Percentiles rank a stretch among this genome's conserved stretches.
These are phyloP conservation scores for Themeda triandra DNA, from an alignment of 176 grass and related monocot genomes.

Conservation along the genomic window DNA sequence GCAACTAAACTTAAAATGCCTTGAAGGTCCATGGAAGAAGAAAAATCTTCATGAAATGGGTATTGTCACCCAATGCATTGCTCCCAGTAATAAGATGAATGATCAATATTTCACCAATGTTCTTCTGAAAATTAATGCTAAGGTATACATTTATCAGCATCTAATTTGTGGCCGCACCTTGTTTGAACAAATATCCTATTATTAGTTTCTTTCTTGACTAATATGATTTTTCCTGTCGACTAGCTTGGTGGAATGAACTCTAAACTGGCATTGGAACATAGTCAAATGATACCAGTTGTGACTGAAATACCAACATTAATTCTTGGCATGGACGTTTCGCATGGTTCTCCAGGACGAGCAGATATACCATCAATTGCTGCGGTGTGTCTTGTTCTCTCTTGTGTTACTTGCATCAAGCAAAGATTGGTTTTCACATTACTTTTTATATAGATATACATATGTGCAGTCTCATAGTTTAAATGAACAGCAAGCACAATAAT, in stretches of 20 bases:
- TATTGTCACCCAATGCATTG: constrained; percentile 86
- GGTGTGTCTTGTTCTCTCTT: constrained; percentile 37
- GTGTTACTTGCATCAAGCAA: constrained; percentile 5
- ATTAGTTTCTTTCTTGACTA: constrained; percentile 23
- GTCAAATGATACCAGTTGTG: constrained; percentile 46
- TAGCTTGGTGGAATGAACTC: constrained; percentile 90
- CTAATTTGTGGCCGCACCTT: constrained; percentile 3
- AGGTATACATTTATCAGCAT: constrained; percentile 50
- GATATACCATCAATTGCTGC: constrained; percentile 86
- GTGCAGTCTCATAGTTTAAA: not conserved
- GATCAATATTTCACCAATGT: constrained; percentile 96
- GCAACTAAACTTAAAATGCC: constrained; percentile 10
- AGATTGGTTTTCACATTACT: constrained; percentile 3
- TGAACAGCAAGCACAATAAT: not conserved
- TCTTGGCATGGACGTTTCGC: constrained; percentile 86
- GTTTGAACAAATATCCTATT: constrained; percentile 8
- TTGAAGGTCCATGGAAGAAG: constrained; percentile 93
- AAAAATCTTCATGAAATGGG: constrained; percentile 93
- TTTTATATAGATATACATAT: not conserved
- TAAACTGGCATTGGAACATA: constrained; percentile 56
- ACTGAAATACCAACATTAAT: constrained; percentile 67
- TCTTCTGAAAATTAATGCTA: constrained; percentile 94
- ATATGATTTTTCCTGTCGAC: constrained; percentile 16
- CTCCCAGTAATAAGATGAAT: constrained; percentile 75
- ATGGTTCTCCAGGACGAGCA: constrained; percentile 61